phyloP scores from a whole-genome alignment of 140 eudicot genomes.

The Erigeron philadelphicus region DNA sequence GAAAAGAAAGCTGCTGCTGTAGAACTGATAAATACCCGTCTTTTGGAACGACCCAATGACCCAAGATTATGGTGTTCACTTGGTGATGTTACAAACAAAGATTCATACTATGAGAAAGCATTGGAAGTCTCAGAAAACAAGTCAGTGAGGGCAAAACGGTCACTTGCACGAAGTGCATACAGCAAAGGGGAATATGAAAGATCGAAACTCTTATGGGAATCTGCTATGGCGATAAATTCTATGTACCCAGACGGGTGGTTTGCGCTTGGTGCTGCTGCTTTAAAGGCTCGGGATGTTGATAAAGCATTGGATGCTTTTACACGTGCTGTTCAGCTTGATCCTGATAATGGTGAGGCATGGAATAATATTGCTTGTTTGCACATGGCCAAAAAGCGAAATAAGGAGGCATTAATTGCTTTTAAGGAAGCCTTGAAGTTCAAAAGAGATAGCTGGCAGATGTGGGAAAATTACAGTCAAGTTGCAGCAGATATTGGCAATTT shows the following conservation, averaged over 20 bases:
- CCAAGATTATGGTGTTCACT: conserved; percentile 90
- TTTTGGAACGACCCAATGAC: conserved; percentile 59
- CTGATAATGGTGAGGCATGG: conserved; percentile 98
- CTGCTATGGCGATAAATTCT: conserved; percentile 85
- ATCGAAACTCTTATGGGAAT: conserved; percentile 65
- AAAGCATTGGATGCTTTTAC: conserved; percentile 81
- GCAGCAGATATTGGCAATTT: conserved; percentile 74
- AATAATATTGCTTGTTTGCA: conserved; percentile 87
- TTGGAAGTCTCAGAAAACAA: conserved; percentile 67
- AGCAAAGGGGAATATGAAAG: conserved; percentile 67
- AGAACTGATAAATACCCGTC: conserved; percentile 67
- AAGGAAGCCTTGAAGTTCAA: conserved; percentile 80
- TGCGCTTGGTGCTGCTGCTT: conserved; percentile 89
- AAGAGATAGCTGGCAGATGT: conserved; percentile 94
- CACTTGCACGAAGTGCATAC: conserved; percentile 93
- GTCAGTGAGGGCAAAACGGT: conserved; percentile 83
- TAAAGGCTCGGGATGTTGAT: conserved; percentile 69
- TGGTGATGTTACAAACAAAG: conserved; percentile 79
- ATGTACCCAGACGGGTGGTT: conserved; percentile 95
- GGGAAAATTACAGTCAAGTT: conserved; percentile 84
- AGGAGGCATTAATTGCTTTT: conserved; percentile 66
- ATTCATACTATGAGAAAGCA: conserved; percentile 70
- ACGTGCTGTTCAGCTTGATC: conserved; percentile 87
- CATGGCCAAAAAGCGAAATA: conserved; percentile 54
- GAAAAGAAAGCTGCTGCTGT: conserved; percentile 83